A percentile compares a stretch with the other conserved stretches of the same genome.
Evolutionary conservation across 179 eudicot species (phyloP).

Genomic region (Patellifolia procumbens): DNA sequence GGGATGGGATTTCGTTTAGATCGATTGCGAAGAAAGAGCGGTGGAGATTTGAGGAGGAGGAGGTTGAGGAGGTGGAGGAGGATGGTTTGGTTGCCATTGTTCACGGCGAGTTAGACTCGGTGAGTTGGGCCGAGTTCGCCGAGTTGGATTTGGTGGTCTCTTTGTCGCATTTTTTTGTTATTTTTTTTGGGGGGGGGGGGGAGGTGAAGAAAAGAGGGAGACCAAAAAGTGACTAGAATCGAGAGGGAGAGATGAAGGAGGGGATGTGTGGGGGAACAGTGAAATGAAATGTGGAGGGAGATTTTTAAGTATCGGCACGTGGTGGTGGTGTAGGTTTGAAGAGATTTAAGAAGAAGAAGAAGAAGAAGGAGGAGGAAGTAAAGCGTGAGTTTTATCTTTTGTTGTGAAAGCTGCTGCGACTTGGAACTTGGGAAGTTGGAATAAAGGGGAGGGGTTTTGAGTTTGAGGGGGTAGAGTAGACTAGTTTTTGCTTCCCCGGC

Average conservation of each 20-base stretch:
- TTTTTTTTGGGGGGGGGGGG: background rate
- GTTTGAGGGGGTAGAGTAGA: too few species aligned
- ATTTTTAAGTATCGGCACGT: background rate
- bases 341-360: too few species aligned
- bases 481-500: too few species aligned
- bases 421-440: too few species aligned
- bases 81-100: conserved; percentile 16
- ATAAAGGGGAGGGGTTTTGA: too few species aligned
- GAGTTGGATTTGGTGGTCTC: conserved; percentile 4
- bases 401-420: too few species aligned
- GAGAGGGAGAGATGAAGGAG: background rate
- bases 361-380: too few species aligned
- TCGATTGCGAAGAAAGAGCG: conserved; percentile 42
- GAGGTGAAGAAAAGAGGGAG: conserved; percentile 15
- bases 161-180: background rate
- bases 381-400: too few species aligned
- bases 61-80: conserved; percentile 10
- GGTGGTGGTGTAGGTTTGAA: too few species aligned
- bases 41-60: conserved; percentile 13
- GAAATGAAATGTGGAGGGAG: background rate
- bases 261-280: background rate
- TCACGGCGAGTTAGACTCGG: conserved; percentile 22
- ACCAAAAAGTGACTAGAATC: conserved; percentile 29
- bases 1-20: conserved; percentile 55
- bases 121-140: conserved; percentile 17